A percentile compares a stretch with the other conserved stretches of the same genome.
These are phyloP conservation scores for Septoria petroselini DNA, from an alignment of 2,329 filamentous ascomycete species.

Conservation along the genomic window DNA sequence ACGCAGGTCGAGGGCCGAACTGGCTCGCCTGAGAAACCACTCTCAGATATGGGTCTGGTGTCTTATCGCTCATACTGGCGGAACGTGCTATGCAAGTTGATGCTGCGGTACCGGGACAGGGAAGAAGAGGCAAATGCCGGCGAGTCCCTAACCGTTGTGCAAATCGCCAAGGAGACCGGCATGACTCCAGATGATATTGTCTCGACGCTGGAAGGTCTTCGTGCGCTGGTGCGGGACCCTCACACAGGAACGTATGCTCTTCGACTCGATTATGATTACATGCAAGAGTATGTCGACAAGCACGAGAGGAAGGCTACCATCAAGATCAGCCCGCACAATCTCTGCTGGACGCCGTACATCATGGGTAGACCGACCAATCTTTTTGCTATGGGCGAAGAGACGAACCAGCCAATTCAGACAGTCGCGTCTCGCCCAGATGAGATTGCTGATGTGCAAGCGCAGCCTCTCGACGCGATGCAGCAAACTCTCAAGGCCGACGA, in stretches of 20 bases:
- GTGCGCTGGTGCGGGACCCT: slow-evolving; percentile 85
- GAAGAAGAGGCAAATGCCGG: slow-evolving; percentile 26
- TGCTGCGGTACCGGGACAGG: slow-evolving; percentile 59
- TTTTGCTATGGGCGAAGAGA: slow-evolving; percentile 40
- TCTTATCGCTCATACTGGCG: slow-evolving; percentile 99
- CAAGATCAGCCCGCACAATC: slow-evolving; percentile 70
- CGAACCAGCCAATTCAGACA: slow-evolving; percentile 60
- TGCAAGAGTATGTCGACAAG: slow-evolving; percentile 79
- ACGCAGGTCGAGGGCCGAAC: slow-evolving; percentile 91
- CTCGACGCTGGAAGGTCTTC: slow-evolving; percentile 83
- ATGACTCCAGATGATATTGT: slow-evolving; percentile 97
- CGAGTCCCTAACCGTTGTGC: slow-evolving; percentile 50
- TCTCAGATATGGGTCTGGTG: slow-evolving; percentile 96
- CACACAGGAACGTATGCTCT: slow-evolving; percentile 85
- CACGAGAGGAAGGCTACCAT: slow-evolving; percentile 89
- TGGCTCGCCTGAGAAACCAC: slow-evolving; percentile 91
- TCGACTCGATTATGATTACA: slow-evolving; percentile 80
- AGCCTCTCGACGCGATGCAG: slow-evolving; percentile 47
- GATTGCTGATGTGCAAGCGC: slow-evolving; percentile 48
- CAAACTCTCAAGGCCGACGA: slow-evolving; percentile 30
- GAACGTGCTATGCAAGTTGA: slow-evolving; percentile 77
- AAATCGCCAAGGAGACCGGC: slow-evolving; percentile 83
- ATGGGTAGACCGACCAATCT: slow-evolving; percentile 66
- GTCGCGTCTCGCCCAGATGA: slow-evolving; percentile 79
- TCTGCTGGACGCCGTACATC: slow-evolving; percentile 95